Conservation (phyloP, 192 early-diverging fungal genomes). For the Coemansia sp. region DNA sequence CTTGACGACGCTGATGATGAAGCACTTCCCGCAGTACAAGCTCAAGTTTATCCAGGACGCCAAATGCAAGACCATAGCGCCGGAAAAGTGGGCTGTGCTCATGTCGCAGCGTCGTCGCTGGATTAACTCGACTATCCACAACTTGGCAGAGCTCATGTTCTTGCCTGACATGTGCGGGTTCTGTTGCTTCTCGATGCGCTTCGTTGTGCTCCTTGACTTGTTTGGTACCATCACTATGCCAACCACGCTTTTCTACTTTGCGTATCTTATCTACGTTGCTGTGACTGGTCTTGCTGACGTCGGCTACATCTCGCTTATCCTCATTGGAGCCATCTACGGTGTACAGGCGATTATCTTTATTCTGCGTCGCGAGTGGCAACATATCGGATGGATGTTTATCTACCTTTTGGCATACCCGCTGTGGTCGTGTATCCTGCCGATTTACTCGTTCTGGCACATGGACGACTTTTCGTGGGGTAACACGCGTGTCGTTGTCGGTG, state of each 20-base stretch:
- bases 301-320: constrained; percentile 34
- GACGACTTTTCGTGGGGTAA: constrained; percentile 99
- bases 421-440: constrained; percentile 84
- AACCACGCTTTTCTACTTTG: constrained; percentile 79
- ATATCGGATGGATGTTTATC: constrained; percentile 80
- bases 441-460: constrained; percentile 98
- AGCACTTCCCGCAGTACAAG: constrained; percentile 93
- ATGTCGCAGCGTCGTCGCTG: constrained; percentile 95
- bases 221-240: constrained; percentile 78
- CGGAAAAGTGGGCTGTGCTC: constrained; percentile 84
- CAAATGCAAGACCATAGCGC: constrained; percentile 84
- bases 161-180: constrained; percentile 90
- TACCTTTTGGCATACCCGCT: constrained; percentile 88
- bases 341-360: constrained; percentile 85
- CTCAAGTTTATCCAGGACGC: constrained; percentile 92
- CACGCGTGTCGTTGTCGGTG: constrained; percentile 80
- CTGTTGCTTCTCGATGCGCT: constrained; percentile 98
- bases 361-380: constrained; percentile 73
- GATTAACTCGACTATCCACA: constrained; percentile 99
- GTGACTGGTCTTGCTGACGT: constrained; percentile 63
- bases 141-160: constrained; percentile 42
- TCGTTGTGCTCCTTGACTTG: constrained; percentile 93
- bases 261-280: constrained; percentile 76
- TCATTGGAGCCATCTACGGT: constrained; percentile 78
- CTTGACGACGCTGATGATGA: constrained; percentile 95